phyloP scores from a whole-genome alignment of 179 eudicot species.

The Dionaea muscipula region DNA sequence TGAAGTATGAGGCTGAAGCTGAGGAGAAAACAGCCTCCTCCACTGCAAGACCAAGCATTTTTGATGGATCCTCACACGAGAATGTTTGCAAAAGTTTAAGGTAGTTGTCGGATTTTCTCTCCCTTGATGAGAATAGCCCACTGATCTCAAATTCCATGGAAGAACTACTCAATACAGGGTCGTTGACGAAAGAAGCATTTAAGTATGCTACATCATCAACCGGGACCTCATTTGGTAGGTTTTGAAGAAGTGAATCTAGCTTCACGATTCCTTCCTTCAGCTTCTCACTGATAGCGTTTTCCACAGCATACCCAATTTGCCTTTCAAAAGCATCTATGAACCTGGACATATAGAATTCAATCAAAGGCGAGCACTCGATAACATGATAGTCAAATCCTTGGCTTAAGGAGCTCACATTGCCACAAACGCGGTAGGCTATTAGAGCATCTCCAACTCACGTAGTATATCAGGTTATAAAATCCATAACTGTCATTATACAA shows the following conservation, averaged over 20 bases:
- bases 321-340: constrained; percentile 65
- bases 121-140: constrained; percentile 56
- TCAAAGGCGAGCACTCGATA: background rate
- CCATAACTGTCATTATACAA: too few relatives aligned
- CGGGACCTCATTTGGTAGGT: constrained; percentile 58
- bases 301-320: constrained; percentile 73
- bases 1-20: constrained; percentile 49
- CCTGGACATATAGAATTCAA: constrained; percentile 22
- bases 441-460: too few relatives aligned
- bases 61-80: constrained; percentile 39
- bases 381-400: background rate
- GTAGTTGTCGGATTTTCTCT: constrained; percentile 13
- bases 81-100: constrained; percentile 19
- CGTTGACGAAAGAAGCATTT: constrained; percentile 55
- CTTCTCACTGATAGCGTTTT: constrained; percentile 53
- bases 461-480: too few relatives aligned
- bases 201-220: constrained; percentile 62
- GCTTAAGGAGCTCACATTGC: too few relatives aligned
- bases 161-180: constrained; percentile 38
- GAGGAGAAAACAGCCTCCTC: constrained; percentile 69
- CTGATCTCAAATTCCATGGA: constrained; percentile 66
- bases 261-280: constrained; percentile 39
- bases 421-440: too few relatives aligned
- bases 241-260: constrained; percentile 50
- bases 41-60: constrained; percentile 61